Evolutionary conservation across 108 stramenopile genomes (phyloP).

Genomic region (Mediolabrus comicus): DNA sequence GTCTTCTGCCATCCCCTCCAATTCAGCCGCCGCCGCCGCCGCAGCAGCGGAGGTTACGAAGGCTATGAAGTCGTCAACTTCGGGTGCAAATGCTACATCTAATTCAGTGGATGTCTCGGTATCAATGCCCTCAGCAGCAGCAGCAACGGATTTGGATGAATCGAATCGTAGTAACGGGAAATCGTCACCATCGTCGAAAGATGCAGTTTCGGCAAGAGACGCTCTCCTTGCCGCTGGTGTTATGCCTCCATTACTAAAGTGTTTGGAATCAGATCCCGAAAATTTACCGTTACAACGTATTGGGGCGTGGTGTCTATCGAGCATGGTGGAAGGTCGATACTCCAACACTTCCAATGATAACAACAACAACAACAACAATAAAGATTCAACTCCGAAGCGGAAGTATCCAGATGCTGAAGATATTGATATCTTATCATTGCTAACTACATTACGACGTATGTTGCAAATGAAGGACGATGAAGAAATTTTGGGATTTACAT

Average conservation of each 20-base stretch:
- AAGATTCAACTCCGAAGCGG: slow-evolving; percentile 19
- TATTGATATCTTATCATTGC: slow-evolving; percentile 75
- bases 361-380: not conserved
- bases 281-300: slow-evolving; percentile 76
- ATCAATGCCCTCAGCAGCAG: not conserved
- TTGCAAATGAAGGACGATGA: slow-evolving; percentile 75
- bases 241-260: slow-evolving; percentile 68
- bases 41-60: slow-evolving; percentile 8
- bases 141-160: slow-evolving; percentile 1
- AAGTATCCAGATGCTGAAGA: slow-evolving; percentile 68
- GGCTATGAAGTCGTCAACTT: not conserved
- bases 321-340: slow-evolving; percentile 62
- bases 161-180: slow-evolving; percentile 7
- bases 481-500: slow-evolving; percentile 92
- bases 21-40: slow-evolving; percentile 8
- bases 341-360: slow-evolving; percentile 5
- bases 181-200: slow-evolving; percentile 32
- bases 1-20: slow-evolving; percentile 16
- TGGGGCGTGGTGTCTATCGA: slow-evolving; percentile 80
- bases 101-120: slow-evolving; percentile 3
- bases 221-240: slow-evolving; percentile 81
- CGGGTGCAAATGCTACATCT: not conserved
- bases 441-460: slow-evolving; percentile 83
- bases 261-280: slow-evolving; percentile 59
- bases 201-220: slow-evolving; percentile 70